These are phyloP conservation scores for Mycena leptocephala DNA, from an alignment of 768 basidiomycete species.

Conservation along the genomic window DNA sequence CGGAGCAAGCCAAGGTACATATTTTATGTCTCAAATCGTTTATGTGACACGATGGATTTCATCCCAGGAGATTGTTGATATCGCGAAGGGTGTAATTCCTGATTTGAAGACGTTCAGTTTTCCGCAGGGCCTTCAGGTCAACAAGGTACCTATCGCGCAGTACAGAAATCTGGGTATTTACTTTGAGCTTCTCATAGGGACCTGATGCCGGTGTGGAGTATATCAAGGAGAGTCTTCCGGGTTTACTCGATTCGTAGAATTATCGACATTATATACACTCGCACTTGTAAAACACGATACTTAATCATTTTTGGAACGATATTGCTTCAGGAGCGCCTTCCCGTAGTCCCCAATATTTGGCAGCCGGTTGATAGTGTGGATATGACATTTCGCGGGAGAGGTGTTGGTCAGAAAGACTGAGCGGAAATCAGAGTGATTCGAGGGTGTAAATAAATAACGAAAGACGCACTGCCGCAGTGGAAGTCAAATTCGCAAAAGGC, in stretches of 20 bases:
- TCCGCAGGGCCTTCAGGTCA: background rate
- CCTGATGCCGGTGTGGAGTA: conserved; percentile 6
- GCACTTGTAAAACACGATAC: background rate
- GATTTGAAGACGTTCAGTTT: background rate
- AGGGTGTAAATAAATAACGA: background rate
- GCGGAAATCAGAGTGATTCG: background rate
- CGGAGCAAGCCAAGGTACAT: conserved; percentile 8
- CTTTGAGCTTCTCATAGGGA: background rate
- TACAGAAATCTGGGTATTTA: background rate
- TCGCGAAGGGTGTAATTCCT: background rate
- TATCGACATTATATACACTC: background rate
- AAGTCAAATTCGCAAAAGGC: conserved; percentile 3
- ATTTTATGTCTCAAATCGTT: no score
- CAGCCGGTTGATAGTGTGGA: conserved; percentile 6
- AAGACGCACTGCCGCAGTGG: conserved; percentile 5
- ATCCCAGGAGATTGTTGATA: background rate
- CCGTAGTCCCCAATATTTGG: conserved; percentile 8
- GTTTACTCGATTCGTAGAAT: background rate
- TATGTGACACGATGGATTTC: background rate
- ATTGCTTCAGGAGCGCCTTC: background rate
- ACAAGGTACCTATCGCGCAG: background rate
- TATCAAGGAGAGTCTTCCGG: conserved; percentile 13
- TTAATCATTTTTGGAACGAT: background rate
- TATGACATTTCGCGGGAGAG: background rate
- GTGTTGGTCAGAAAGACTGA: conserved; percentile 5